Evolutionary conservation across 148 eudicot genomes (phyloP).

Genomic region (Persicaria maculosa): DNA sequence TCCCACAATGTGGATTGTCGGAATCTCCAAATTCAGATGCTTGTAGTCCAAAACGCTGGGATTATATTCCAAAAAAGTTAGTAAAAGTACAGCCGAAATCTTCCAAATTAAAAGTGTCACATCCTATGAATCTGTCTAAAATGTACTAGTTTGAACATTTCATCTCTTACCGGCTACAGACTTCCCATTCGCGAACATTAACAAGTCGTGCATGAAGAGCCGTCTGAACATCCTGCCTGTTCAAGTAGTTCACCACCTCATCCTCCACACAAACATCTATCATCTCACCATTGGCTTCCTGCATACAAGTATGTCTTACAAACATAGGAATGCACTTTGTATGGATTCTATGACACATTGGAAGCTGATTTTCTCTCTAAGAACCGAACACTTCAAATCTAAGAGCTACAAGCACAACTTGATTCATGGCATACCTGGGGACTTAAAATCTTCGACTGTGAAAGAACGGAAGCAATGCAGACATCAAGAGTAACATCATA

Average conservation of each 20-base stretch:
- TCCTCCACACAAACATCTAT: constrained; percentile 94
- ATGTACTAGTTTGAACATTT: background rate
- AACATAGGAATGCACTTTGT: background rate
- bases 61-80: background rate
- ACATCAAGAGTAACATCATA: constrained; percentile 97
- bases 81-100: background rate
- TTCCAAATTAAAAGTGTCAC: no score
- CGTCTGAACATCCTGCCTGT: constrained; percentile 63
- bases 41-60: constrained; percentile 77
- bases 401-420: background rate
- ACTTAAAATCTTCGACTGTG: constrained; percentile 73
- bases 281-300: constrained; percentile 55
- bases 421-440: constrained; percentile 41
- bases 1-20: constrained; percentile 78
- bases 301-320: constrained; percentile 15
- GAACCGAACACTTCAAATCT: background rate
- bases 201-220: constrained; percentile 88
- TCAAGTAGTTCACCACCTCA: constrained; percentile 73
- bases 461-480: constrained; percentile 74
- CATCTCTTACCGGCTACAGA: constrained; percentile 68
- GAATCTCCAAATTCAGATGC: constrained; percentile 75
- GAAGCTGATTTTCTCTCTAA: no score
- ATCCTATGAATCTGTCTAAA: no score
- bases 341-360: background rate
- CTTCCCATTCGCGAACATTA: constrained; percentile 68